Evolutionary conservation across 139 green algal species (phyloP).

Genomic region (Micromonas pusilla): DNA sequence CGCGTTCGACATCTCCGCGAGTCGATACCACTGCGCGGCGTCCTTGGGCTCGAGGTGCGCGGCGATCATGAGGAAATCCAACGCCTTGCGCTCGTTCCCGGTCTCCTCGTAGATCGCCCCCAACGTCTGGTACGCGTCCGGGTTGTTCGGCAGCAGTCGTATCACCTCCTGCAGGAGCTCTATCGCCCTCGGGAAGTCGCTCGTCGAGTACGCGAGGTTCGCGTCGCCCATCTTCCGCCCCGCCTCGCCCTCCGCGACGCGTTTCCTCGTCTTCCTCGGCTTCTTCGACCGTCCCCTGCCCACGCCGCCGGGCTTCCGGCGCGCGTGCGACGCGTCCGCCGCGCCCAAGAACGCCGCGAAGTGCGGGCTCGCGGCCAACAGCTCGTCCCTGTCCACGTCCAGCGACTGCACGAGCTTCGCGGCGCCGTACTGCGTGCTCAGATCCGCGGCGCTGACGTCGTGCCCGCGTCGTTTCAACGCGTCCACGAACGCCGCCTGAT

Average conservation of each 20-base stretch:
- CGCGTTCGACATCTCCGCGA: slow-evolving; percentile 56
- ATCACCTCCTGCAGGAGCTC: slow-evolving; percentile 63
- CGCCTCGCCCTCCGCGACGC: neutral
- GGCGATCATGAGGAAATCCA: slow-evolving; percentile 85
- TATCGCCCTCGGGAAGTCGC: slow-evolving; percentile 44
- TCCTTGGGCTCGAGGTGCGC: slow-evolving; percentile 69
- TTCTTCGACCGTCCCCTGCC: no score
- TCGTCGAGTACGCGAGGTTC: slow-evolving; percentile 66
- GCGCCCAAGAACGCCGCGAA: no score
- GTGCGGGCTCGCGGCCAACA: no score
- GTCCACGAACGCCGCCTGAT: neutral
- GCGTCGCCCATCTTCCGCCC: slow-evolving; percentile 59
- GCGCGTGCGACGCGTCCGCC: no score
- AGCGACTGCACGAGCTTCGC: no score
- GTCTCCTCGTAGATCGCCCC: slow-evolving; percentile 61
- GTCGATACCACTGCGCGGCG: slow-evolving; percentile 59
- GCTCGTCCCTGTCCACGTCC: no score
- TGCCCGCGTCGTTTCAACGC: neutral
- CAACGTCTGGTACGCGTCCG: slow-evolving; percentile 72
- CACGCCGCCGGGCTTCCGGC: no score
- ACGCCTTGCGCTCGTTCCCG: slow-evolving; percentile 48
- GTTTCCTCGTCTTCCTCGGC: neutral
- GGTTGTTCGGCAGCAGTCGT: slow-evolving; percentile 56
- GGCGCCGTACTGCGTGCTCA: no score
- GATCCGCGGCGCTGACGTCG: no score